These are phyloP conservation scores for Lactarius quietus DNA, from an alignment of 768 basidiomycete species.

Conservation along the genomic window DNA sequence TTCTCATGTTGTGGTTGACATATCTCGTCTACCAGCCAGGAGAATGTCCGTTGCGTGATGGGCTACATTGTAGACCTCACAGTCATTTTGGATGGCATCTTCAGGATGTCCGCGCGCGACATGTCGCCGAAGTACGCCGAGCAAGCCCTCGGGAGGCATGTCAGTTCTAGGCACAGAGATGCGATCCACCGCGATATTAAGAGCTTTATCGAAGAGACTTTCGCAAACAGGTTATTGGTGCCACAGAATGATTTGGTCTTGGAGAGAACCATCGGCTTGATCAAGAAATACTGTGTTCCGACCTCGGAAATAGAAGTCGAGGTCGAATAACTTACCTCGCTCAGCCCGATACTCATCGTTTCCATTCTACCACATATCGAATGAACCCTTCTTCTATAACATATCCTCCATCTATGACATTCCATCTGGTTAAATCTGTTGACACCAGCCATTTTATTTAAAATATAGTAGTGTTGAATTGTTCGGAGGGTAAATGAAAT, in stretches of 20 bases:
- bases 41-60: conserved; percentile 8
- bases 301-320: neutral
- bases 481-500: no score
- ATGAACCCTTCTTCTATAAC: no score
- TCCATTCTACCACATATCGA: no score
- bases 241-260: conserved; percentile 4
- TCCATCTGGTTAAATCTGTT: no score
- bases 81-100: neutral
- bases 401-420: no score
- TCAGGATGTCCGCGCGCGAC: neutral
- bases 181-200: conserved; percentile 1
- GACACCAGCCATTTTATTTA: no score
- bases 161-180: neutral
- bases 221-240: neutral
- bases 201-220: neutral
- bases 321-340: neutral
- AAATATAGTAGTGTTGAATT: no score
- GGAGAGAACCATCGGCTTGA: conserved; percentile 17
- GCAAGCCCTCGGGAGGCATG: neutral
- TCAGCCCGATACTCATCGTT: no score
- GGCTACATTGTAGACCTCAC: conserved; percentile 20
- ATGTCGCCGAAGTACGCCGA: neutral
- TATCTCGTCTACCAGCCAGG: neutral
- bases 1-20: neutral
- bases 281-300: neutral